A percentile compares a stretch with the other conserved stretches of the same genome.
These are phyloP conservation scores for Dothideomycetes sp. DNA, from an alignment of 2,329 filamentous ascomycete genomes.

Conservation along the genomic window DNA sequence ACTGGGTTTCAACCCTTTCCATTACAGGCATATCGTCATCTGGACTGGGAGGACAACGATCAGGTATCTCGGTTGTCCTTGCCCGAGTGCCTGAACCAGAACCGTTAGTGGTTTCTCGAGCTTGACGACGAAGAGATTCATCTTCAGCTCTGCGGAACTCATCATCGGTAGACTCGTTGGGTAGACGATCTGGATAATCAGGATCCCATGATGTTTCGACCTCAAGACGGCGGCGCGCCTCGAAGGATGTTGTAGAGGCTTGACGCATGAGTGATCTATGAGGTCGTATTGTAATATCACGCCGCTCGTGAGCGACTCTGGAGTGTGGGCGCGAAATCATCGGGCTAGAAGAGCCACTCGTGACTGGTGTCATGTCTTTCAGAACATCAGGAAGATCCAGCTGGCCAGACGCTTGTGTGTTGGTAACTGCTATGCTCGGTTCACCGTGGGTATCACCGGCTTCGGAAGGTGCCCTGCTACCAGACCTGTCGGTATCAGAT, in stretches of 20 bases:
- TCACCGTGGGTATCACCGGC: constrained; percentile 55
- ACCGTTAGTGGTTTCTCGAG: constrained; percentile 26
- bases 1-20: background rate
- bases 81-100: constrained; percentile 23
- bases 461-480: constrained; percentile 52
- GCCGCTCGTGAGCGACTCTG: constrained; percentile 11
- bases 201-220: constrained; percentile 9
- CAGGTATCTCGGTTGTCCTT: constrained; percentile 18
- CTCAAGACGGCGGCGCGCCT: constrained; percentile 19
- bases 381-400: constrained; percentile 42
- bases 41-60: constrained; percentile 38
- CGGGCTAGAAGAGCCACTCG: constrained; percentile 25
- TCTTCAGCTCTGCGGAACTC: constrained; percentile 27
- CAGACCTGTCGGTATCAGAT: constrained; percentile 49
- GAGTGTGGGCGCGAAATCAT: constrained; percentile 19
- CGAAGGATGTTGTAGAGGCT: constrained; percentile 18
- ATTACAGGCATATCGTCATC: constrained; percentile 27
- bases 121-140: constrained; percentile 25
- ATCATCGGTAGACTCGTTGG: constrained; percentile 23
- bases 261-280: constrained; percentile 16
- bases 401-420: constrained; percentile 52
- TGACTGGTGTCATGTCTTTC: constrained; percentile 30
- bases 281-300: constrained; percentile 18
- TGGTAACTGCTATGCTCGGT: constrained; percentile 55
- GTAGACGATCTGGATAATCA: constrained; percentile 17